Percentiles rank a stretch among this genome's conserved stretches.
Evolutionary conservation across 106 monocot species (phyloP).

Genomic region (Triglochin maritima): DNA sequence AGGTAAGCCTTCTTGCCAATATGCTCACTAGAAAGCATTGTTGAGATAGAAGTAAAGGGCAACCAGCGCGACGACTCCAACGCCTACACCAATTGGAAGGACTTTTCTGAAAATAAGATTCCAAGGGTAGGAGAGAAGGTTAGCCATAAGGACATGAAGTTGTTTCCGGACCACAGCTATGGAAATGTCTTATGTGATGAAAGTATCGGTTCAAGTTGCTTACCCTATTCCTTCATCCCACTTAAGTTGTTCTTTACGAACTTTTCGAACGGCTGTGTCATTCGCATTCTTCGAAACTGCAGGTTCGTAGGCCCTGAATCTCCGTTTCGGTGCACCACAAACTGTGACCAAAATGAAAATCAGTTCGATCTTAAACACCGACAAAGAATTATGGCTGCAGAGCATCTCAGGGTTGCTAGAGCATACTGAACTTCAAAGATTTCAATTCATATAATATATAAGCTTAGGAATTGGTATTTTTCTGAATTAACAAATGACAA

Average conservation of each 20-base stretch:
- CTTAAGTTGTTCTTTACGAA: slow-evolving; percentile 52
- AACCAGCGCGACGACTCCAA: slow-evolving; percentile 56
- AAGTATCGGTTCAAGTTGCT: neutral
- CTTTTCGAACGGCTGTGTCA: slow-evolving; percentile 36
- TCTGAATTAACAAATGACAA: too few species aligned
- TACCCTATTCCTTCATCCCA: slow-evolving; percentile 60
- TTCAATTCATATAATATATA: too few species aligned
- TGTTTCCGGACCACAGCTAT: too few species aligned
- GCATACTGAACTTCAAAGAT: too few species aligned
- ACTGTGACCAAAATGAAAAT: slow-evolving; percentile 15
- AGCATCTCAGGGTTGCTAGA: too few species aligned
- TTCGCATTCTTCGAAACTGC: slow-evolving; percentile 41
- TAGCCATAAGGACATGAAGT: too few species aligned
- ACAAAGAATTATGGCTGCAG: too few species aligned
- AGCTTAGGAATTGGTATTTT: too few species aligned
- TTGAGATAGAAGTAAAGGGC: slow-evolving; percentile 86
- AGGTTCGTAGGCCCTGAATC: slow-evolving; percentile 55
- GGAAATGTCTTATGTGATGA: too few species aligned
- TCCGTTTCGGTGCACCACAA: slow-evolving; percentile 68
- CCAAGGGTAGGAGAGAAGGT: too few species aligned
- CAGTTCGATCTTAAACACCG: too few species aligned
- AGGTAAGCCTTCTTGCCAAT: too few species aligned
- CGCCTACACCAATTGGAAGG: slow-evolving; percentile 46
- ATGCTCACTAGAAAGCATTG: slow-evolving; percentile 30
- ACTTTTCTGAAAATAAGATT: slow-evolving; percentile 36